A percentile compares a stretch with the other conserved stretches of the same genome.
Conservation (phyloP, 768 basidiomycete genomes). For the Lepiota brunneoincarnata region DNA sequence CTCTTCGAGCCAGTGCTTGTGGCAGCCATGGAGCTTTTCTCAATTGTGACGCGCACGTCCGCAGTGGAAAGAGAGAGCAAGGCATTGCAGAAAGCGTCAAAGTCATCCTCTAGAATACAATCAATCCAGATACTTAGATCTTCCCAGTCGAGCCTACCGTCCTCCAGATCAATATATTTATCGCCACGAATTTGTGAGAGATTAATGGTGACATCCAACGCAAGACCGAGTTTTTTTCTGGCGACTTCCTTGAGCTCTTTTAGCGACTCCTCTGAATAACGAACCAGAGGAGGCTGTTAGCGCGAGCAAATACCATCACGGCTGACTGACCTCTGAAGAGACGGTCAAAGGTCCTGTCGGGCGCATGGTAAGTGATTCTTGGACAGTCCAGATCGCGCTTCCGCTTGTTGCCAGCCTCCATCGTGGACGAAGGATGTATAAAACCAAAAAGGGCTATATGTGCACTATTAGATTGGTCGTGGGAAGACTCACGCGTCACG, state of each 20-base stretch:
- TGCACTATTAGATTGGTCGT: slow-evolving; percentile 6
- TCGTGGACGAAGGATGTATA: slow-evolving; percentile 15
- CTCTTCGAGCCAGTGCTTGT: background rate
- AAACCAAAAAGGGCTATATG: slow-evolving; percentile 8
- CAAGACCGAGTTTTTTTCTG: slow-evolving; percentile 57
- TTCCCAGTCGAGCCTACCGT: slow-evolving; percentile 45
- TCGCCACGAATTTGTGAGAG: slow-evolving; percentile 55
- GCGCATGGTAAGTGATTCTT: slow-evolving; percentile 43
- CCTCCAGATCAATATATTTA: slow-evolving; percentile 65
- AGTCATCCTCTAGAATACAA: slow-evolving; percentile 63
- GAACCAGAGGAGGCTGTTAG: background rate
- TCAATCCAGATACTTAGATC: background rate
- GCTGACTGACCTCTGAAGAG: slow-evolving; percentile 45
- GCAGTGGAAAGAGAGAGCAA: slow-evolving; percentile 32
- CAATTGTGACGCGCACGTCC: slow-evolving; percentile 37
- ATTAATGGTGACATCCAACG: slow-evolving; percentile 28
- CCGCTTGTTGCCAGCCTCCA: slow-evolving; percentile 40
- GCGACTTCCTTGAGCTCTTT: slow-evolving; percentile 55
- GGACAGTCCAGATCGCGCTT: slow-evolving; percentile 38
- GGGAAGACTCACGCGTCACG: slow-evolving; percentile 5
- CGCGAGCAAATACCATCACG: background rate
- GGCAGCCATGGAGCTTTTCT: slow-evolving; percentile 4
- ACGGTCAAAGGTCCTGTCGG: slow-evolving; percentile 46
- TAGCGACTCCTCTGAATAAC: slow-evolving; percentile 54
- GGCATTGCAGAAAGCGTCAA: slow-evolving; percentile 62